Evolutionary conservation across 1,284 basidiomycete genomes (phyloP).

Genomic region (Boletellus sp.): DNA sequence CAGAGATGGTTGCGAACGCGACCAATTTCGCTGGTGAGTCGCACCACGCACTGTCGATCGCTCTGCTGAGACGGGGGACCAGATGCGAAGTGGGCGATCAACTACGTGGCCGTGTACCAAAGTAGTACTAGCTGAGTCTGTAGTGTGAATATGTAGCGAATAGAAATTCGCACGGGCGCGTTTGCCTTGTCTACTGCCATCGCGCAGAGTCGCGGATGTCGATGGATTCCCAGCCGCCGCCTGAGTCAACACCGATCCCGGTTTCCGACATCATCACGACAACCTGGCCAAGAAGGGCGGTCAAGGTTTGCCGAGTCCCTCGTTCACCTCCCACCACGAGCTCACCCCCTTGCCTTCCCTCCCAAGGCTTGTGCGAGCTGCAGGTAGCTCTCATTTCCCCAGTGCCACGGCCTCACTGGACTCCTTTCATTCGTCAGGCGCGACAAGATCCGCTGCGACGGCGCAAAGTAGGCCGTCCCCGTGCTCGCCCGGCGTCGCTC

Average conservation of each 20-base stretch:
- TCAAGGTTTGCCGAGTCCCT: slow-evolving; percentile 36
- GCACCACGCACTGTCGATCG: too few species aligned
- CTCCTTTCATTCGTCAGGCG: slow-evolving; percentile 35
- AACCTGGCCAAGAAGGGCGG: slow-evolving; percentile 41
- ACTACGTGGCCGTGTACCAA: slow-evolving; percentile 43
- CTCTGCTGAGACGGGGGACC: slow-evolving; percentile 5
- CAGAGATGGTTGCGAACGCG: slow-evolving; percentile 58
- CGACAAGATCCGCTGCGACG: slow-evolving; percentile 58
- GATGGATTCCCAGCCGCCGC: slow-evolving; percentile 37
- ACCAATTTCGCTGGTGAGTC: slow-evolving; percentile 58
- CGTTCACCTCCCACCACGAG: not conserved
- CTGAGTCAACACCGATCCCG: slow-evolving; percentile 40
- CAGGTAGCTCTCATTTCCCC: slow-evolving; percentile 40
- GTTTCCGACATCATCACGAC: slow-evolving; percentile 45
- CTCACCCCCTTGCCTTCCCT: slow-evolving; percentile 11
- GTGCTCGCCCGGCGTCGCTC: not conserved
- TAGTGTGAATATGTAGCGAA: slow-evolving; percentile 14
- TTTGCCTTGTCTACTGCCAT: slow-evolving; percentile 26
- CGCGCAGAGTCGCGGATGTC: slow-evolving; percentile 14
- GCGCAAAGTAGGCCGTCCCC: slow-evolving; percentile 40
- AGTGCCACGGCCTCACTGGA: not conserved
- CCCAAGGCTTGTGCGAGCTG: slow-evolving; percentile 53
- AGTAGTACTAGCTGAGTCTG: slow-evolving; percentile 3
- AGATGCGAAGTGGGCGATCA: slow-evolving; percentile 59
- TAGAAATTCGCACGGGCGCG: slow-evolving; percentile 27